phyloP scores from a whole-genome alignment of 169 alveolate species.

The Gregarina niphandrodes region DNA sequence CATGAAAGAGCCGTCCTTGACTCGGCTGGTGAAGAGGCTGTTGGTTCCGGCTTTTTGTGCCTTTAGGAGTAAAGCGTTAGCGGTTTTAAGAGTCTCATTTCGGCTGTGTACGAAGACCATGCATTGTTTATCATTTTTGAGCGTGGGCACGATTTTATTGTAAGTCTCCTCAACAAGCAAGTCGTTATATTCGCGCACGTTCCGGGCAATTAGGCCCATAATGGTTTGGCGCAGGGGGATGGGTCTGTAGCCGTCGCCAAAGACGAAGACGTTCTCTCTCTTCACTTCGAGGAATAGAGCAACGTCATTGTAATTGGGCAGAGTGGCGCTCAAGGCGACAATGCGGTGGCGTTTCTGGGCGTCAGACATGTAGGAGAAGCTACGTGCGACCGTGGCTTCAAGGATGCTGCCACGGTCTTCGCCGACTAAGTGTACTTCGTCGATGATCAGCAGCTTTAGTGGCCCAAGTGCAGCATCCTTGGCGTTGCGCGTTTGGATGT shows the following conservation, averaged over 20 bases:
- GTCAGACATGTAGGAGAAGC: slow-evolving; percentile 54
- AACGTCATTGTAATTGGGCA: slow-evolving; percentile 93
- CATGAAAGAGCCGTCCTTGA: not conserved
- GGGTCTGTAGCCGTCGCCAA: slow-evolving; percentile 9
- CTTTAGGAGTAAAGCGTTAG: slow-evolving; percentile 44
- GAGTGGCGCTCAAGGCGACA: slow-evolving; percentile 98
- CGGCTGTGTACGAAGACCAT: slow-evolving; percentile 96
- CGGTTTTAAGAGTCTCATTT: slow-evolving; percentile 85
- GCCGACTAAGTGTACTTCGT: slow-evolving; percentile 72
- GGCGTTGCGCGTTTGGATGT: slow-evolving; percentile 87
- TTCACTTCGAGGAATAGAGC: slow-evolving; percentile 74
- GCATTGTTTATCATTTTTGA: slow-evolving; percentile 55
- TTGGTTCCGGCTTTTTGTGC: not conserved
- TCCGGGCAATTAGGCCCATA: not conserved
- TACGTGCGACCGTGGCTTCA: slow-evolving; percentile 94
- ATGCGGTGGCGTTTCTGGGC: slow-evolving; percentile 37
- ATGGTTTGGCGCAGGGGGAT: slow-evolving; percentile 1
- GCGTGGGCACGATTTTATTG: slow-evolving; percentile 54
- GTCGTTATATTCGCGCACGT: not conserved
- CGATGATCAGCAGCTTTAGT: slow-evolving; percentile 18
- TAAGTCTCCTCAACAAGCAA: slow-evolving; percentile 63
- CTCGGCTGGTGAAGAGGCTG: not conserved
- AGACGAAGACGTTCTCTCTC: slow-evolving; percentile 17
- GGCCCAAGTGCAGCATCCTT: slow-evolving; percentile 5
- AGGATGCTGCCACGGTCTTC: slow-evolving; percentile 94